Conservation (phyloP, 495 filamentous ascomycete genomes). For the Neurospora terricola region DNA sequence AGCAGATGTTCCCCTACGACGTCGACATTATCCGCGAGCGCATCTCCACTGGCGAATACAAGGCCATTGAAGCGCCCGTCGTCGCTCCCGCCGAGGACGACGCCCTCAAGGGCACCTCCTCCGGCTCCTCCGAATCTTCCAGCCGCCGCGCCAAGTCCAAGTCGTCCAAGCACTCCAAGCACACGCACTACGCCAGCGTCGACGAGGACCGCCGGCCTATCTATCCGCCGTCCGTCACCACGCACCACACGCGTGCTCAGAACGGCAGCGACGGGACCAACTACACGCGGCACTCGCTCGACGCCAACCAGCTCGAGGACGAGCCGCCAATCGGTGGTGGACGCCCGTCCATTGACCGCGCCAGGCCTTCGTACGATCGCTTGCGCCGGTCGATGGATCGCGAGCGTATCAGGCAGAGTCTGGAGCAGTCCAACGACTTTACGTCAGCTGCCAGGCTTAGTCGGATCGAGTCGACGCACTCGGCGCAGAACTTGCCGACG, state of each 20-base stretch:
- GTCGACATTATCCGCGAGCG: slow-evolving; percentile 96
- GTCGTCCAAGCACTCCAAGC: slow-evolving; percentile 47
- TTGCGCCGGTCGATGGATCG: slow-evolving; percentile 67
- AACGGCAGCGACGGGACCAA: slow-evolving; percentile 92
- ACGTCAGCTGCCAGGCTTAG: slow-evolving; percentile 76
- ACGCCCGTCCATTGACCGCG: slow-evolving; percentile 55
- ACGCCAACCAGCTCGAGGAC: slow-evolving; percentile 21
- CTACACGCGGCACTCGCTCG: slow-evolving; percentile 57
- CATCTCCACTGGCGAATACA: slow-evolving; percentile 44
- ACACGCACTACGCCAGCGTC: slow-evolving; percentile 47
- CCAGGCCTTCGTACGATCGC: slow-evolving; percentile 68
- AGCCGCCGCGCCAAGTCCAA: neutral
- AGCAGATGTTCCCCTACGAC: slow-evolving; percentile 84
- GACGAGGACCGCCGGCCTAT: slow-evolving; percentile 82
- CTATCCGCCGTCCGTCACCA: slow-evolving; percentile 79
- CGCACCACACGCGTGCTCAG: slow-evolving; percentile 74
- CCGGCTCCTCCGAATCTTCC: slow-evolving; percentile 32
- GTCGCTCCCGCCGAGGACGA: slow-evolving; percentile 7
- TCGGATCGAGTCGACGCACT: slow-evolving; percentile 68
- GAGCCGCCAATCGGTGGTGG: slow-evolving; percentile 9
- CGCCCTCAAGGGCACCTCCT: slow-evolving; percentile 25
- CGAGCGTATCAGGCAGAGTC: slow-evolving; percentile 52
- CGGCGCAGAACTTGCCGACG: slow-evolving; percentile 13
- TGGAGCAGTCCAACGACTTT: slow-evolving; percentile 81
- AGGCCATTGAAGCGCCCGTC: slow-evolving; percentile 15